Percentiles rank a stretch among this genome's conserved stretches.
Evolutionary conservation across 805 yeast species (phyloP).

Genomic region (Wickerhamomyces bovis): DNA sequence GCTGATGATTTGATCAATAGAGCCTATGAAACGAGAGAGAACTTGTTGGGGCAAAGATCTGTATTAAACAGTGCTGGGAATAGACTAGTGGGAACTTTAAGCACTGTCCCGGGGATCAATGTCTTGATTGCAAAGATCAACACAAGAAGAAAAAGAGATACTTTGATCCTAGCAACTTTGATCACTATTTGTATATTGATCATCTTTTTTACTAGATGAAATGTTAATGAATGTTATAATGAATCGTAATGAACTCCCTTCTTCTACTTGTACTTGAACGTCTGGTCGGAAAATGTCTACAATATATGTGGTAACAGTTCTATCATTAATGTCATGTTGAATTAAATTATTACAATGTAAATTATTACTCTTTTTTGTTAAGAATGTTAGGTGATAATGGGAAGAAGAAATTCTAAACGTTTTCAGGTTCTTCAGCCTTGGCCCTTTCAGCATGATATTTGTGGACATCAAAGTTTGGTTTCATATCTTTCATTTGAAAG

Average conservation of each 20-base stretch:
- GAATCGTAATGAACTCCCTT: too few species aligned
- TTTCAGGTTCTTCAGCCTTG: background rate
- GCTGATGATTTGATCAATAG: constrained; percentile 78
- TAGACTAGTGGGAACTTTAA: constrained; percentile 53
- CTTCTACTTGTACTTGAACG: too few species aligned
- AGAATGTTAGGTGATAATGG: too few species aligned
- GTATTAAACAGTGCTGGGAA: constrained; percentile 58
- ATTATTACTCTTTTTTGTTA: too few species aligned
- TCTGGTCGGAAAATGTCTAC: too few species aligned
- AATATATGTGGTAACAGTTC: background rate
- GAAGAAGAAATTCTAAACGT: background rate
- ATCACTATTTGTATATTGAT: constrained; percentile 69
- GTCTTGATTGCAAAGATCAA: constrained; percentile 72
- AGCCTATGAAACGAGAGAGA: constrained; percentile 88
- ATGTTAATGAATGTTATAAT: background rate
- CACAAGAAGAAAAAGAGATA: constrained; percentile 83
- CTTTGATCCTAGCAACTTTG: constrained; percentile 71
- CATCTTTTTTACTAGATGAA: constrained; percentile 41
- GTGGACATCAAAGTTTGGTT: constrained; percentile 18
- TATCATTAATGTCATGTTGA: background rate
- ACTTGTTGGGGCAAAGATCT: constrained; percentile 65
- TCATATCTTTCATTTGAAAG: constrained; percentile 19
- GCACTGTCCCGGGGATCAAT: constrained; percentile 77
- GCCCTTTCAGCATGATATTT: background rate
- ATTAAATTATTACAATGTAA: background rate